Evolutionary conservation across 2,329 filamentous ascomycete genomes (phyloP).

Genomic region (Penicillium sp.): DNA sequence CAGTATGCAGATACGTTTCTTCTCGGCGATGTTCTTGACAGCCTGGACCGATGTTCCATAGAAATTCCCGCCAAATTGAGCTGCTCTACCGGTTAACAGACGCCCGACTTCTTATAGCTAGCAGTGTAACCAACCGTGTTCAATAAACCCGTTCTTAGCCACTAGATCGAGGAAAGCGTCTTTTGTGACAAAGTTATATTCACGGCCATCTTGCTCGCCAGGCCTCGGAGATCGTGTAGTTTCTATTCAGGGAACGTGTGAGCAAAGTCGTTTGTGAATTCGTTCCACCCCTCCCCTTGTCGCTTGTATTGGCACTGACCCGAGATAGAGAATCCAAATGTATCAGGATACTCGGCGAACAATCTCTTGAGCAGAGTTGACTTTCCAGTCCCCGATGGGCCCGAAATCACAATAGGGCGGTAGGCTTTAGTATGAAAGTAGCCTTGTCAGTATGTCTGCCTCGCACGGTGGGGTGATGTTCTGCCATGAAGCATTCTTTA

Average conservation of each 20-base stretch:
- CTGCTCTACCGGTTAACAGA: constrained; percentile 34
- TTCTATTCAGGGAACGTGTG: constrained; percentile 47
- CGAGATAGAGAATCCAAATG: constrained; percentile 44
- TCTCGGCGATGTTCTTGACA: constrained; percentile 69
- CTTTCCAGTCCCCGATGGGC: constrained; percentile 45
- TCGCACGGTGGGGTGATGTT: not conserved
- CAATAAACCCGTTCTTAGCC: constrained; percentile 71
- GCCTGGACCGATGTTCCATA: constrained; percentile 83
- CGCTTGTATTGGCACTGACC: constrained; percentile 24
- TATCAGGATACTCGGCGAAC: constrained; percentile 42
- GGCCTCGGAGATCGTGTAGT: constrained; percentile 75
- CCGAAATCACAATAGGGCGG: constrained; percentile 22
- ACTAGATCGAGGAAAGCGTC: constrained; percentile 67
- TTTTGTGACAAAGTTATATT: constrained; percentile 76
- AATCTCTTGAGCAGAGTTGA: constrained; percentile 43
- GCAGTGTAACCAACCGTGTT: constrained; percentile 50
- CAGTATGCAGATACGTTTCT: constrained; percentile 73
- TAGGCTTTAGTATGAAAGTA: not conserved
- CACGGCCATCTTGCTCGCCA: constrained; percentile 70
- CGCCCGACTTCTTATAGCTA: not conserved
- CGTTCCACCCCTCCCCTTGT: not conserved
- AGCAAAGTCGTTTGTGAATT: constrained; percentile 13
- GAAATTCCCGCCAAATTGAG: constrained; percentile 77
- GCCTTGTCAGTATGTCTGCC: not conserved
- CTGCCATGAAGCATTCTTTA: not conserved